Base-by-base conservation (phyloP, 1,284 basidiomycete genomes). In the Fomitopsis schrenkii region DNA sequence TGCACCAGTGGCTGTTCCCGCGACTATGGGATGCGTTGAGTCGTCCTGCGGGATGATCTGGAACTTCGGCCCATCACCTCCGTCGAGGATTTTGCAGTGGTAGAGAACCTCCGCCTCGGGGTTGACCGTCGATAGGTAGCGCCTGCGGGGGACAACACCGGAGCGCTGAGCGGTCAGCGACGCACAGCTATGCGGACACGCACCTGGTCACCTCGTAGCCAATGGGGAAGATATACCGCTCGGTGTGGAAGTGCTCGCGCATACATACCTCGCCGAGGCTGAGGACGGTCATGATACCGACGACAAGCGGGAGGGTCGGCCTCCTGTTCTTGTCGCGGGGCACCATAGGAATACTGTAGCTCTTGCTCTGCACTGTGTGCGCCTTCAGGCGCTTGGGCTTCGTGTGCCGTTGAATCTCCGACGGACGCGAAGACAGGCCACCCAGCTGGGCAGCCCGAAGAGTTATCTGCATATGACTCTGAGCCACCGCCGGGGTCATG, bases 161-260 rank as follows among this genome's bases (percentile, higher is more conserved):
- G 63, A 59, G 71, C 58, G 60, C 54, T 59, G 54, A 54, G 44
- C 45, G 56, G 59, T 46, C 41, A 64, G 26, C 63, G 42, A 60
- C 35, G 28, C 52, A 36, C 38, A 62, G 6, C 28, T 6, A 44
- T 36, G 44, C 62, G 30, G n/a, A 64, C 45, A 40, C 64, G 57
- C 59, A 90, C 90, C 90, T 80, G 3, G 85, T 89, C 5, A 91
- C 90, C 71, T 91, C 88, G 70, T 92, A 93, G 19, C 90, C 90
- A 55, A 93, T 87, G 19, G 91, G 91, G 68, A 91, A 93, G 65
- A 93, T 93, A 71, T 93, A 93, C 61, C 91, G 78, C 71, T 93
- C 90, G 0, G 91, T 91, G 71, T 91, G 88, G 69, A 92, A 93
- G 71, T 91, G 88, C 67, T 92, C 89, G 52, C 88, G 80, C 83